Percentiles rank a stretch among this genome's conserved stretches.
phyloP scores from a whole-genome alignment of 2,329 filamentous ascomycete species.

The Hypoxylon sp. region DNA sequence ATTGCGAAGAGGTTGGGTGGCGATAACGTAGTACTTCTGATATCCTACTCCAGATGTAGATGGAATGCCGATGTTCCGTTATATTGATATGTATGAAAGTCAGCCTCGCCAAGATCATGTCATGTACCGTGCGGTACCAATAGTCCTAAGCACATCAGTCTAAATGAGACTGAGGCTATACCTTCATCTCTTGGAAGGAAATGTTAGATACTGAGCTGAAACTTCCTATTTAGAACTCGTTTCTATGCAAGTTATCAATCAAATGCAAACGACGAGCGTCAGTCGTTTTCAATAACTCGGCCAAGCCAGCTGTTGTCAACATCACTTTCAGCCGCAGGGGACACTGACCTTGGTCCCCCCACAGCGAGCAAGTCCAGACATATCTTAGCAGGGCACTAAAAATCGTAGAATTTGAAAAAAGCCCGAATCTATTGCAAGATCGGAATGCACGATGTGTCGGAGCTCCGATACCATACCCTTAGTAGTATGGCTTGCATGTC shows the following conservation, averaged over 20 bases:
- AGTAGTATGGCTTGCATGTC: conserved; percentile 34
- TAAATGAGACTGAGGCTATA: conserved; percentile 5
- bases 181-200: not conserved
- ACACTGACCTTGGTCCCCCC: conserved; percentile 30
- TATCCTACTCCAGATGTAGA: not conserved
- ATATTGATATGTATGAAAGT: not conserved
- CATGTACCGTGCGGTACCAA: conserved; percentile 8
- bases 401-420: not conserved
- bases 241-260: not conserved
- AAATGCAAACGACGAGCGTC: not conserved
- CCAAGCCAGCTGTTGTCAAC: conserved; percentile 21
- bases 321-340: conserved; percentile 21
- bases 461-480: conserved; percentile 32
- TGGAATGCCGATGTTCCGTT: not conserved
- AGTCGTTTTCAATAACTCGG: conserved; percentile 14
- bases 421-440: conserved; percentile 6
- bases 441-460: conserved; percentile 19
- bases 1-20: conserved; percentile 24
- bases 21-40: not conserved
- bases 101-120: conserved; percentile 6
- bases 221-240: not conserved
- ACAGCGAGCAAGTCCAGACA: conserved; percentile 17
- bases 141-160: conserved; percentile 6
- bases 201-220: not conserved
- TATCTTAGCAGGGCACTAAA: not conserved